These are phyloP conservation scores for Irpex sp. DNA, from an alignment of 1,284 basidiomycete species.

Conservation along the genomic window DNA sequence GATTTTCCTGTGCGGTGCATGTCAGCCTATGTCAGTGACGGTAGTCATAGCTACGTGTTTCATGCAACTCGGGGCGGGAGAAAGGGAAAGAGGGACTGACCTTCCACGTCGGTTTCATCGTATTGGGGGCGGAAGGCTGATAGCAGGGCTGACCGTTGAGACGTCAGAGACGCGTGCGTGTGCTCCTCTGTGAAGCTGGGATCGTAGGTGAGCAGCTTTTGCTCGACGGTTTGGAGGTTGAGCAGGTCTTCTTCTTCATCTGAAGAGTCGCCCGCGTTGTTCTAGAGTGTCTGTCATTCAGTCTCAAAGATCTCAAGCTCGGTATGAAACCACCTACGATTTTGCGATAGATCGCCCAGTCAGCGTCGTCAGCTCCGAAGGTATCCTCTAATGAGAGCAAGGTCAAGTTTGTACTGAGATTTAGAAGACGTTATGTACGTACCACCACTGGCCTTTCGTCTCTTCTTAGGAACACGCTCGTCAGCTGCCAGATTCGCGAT, in stretches of 20 bases:
- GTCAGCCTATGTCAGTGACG: neutral
- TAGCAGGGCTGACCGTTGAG: constrained; percentile 80
- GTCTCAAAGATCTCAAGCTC: neutral
- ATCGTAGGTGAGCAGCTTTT: constrained; percentile 80
- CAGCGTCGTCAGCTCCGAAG: constrained; percentile 94
- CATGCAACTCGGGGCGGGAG: neutral
- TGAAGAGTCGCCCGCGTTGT: constrained; percentile 83
- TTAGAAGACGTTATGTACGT: constrained; percentile 19
- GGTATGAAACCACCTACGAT: constrained; percentile 53
- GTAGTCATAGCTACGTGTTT: neutral
- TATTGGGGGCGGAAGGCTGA: constrained; percentile 80
- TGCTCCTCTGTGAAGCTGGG: constrained; percentile 79
- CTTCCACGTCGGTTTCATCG: constrained; percentile 66
- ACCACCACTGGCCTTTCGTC: constrained; percentile 78
- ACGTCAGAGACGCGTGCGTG: constrained; percentile 77
- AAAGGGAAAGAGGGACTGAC: constrained; percentile 31
- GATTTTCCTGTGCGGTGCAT: constrained; percentile 42
- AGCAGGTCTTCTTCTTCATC: constrained; percentile 93
- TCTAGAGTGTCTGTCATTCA: constrained; percentile 37
- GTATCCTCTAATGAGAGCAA: constrained; percentile 66
- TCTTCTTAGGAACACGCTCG: constrained; percentile 74
- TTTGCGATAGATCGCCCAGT: constrained; percentile 98
- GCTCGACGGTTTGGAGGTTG: constrained; percentile 75
- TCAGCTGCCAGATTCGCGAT: constrained; percentile 91
- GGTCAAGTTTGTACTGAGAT: too few species aligned